These are phyloP conservation scores for Ogataea paraovalis DNA, from an alignment of 805 yeast species.

Conservation along the genomic window DNA sequence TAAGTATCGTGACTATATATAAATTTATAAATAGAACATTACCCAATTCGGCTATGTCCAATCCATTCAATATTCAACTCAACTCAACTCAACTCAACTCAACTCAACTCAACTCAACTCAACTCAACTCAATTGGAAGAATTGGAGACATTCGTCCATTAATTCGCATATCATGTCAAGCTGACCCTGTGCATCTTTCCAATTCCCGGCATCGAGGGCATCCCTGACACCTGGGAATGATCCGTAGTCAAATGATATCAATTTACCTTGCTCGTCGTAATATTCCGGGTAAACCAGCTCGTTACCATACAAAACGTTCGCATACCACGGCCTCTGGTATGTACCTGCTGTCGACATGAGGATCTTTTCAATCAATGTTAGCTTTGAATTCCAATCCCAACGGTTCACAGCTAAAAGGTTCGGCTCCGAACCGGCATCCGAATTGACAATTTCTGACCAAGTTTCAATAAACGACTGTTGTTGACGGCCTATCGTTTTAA, in stretches of 20 bases:
- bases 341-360: conserved; percentile 45
- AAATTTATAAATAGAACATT: too few species aligned
- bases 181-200: conserved; percentile 52
- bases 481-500: conserved; percentile 43
- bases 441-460: conserved; percentile 57
- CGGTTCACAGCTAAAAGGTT: conserved; percentile 66
- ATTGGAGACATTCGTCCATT: conserved; percentile 25
- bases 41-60: too few species aligned
- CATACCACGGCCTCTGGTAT: conserved; percentile 57
- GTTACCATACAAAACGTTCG: conserved; percentile 68
- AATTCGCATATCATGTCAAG: conserved; percentile 39
- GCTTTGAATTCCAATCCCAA: conserved; percentile 75
- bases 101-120: too few species aligned
- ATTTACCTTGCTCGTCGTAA: conserved; percentile 19
- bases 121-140: conserved; percentile 14
- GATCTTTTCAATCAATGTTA: conserved; percentile 50
- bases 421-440: conserved; percentile 65
- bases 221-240: conserved; percentile 79
- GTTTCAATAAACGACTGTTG: conserved; percentile 54
- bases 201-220: conserved; percentile 46
- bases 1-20: too few species aligned
- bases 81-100: too few species aligned
- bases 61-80: too few species aligned
- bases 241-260: conserved; percentile 45
- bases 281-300: conserved; percentile 51